Conservation (phyloP, 352 stramenopile species). For the Elongisporangium prolatum region DNA sequence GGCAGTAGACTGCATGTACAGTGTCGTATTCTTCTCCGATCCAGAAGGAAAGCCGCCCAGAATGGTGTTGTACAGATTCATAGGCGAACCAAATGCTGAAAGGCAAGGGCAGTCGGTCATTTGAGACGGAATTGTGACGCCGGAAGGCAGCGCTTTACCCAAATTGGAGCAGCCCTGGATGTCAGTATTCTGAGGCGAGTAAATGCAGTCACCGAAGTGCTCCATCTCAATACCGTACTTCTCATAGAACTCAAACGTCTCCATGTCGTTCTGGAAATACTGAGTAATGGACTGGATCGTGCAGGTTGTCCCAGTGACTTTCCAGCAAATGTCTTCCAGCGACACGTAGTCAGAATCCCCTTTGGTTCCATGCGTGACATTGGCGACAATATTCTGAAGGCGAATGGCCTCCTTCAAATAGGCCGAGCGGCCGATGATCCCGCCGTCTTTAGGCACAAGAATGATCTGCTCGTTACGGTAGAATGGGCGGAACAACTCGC, state of each 20-base stretch:
- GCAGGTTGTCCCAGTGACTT: constrained; percentile 40
- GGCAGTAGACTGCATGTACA: constrained; percentile 36
- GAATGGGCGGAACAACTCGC: constrained; percentile 49
- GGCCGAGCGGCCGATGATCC: constrained; percentile 23
- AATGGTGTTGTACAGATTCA: constrained; percentile 53
- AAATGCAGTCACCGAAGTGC: constrained; percentile 42
- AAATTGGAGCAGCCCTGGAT: constrained; percentile 33
- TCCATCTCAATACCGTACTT: constrained; percentile 28
- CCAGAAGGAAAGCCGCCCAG: constrained; percentile 34
- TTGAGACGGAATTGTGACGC: constrained; percentile 29
- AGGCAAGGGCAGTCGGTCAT: constrained; percentile 70
- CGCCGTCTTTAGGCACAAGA: constrained; percentile 46
- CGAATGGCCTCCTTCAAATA: constrained; percentile 46
- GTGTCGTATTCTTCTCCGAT: constrained; percentile 18
- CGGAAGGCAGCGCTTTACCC: constrained; percentile 15
- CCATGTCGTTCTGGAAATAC: constrained; percentile 60
- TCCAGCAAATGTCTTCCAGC: constrained; percentile 48
- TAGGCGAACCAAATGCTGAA: constrained; percentile 49
- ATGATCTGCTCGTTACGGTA: constrained; percentile 52
- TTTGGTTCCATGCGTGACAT: constrained; percentile 6
- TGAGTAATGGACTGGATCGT: constrained; percentile 58
- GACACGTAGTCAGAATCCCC: constrained; percentile 15
- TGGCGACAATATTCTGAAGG: constrained; percentile 30
- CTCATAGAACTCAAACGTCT: constrained; percentile 56
- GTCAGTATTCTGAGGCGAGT: constrained; percentile 31